These are phyloP conservation scores for Piloderma croceum DNA, from an alignment of 768 basidiomycete genomes.

Conservation along the genomic window DNA sequence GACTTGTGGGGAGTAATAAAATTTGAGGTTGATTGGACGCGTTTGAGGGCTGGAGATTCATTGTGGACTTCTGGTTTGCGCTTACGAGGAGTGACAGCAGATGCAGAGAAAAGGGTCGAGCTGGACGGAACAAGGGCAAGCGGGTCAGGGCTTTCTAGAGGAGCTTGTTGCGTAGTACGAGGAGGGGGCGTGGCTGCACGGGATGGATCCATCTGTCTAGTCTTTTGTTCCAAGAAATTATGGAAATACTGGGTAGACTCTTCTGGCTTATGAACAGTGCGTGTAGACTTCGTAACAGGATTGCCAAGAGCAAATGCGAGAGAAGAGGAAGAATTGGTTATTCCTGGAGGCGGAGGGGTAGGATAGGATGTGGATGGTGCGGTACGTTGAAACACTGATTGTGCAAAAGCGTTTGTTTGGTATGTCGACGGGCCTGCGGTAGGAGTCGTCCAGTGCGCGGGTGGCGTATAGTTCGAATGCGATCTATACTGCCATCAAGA, in stretches of 20 bases:
- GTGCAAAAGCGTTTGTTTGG: slow-evolving; percentile 53
- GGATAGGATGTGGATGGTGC: slow-evolving; percentile 62
- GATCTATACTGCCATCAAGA: slow-evolving; percentile 4
- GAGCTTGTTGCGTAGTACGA: slow-evolving; percentile 5
- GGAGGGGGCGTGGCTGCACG: slow-evolving; percentile 16
- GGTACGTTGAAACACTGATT: slow-evolving; percentile 59
- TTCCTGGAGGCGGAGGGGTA: slow-evolving; percentile 61
- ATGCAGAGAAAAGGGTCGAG: slow-evolving; percentile 18
- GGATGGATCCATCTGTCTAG: slow-evolving; percentile 31
- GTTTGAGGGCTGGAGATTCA: slow-evolving; percentile 61
- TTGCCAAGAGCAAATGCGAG: slow-evolving; percentile 67
- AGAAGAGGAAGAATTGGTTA: slow-evolving; percentile 65
- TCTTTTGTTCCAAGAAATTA: slow-evolving; percentile 55
- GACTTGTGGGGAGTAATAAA: slow-evolving; percentile 13
- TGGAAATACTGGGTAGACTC: slow-evolving; percentile 65
- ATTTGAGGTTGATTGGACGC: slow-evolving; percentile 30
- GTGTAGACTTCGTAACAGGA: slow-evolving; percentile 22
- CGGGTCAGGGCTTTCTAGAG: slow-evolving; percentile 50
- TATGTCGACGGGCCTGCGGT: slow-evolving; percentile 44
- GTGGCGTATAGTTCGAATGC: slow-evolving; percentile 26
- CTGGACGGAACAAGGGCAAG: slow-evolving; percentile 35
- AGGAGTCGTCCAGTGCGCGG: slow-evolving; percentile 37
- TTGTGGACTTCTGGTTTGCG: slow-evolving; percentile 59
- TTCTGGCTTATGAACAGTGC: slow-evolving; percentile 40
- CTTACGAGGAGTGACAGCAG: slow-evolving; percentile 57